A percentile compares a stretch with the other conserved stretches of the same genome.
phyloP scores from a whole-genome alignment of 768 basidiomycete genomes.

The Multifurca ochricompacta region DNA sequence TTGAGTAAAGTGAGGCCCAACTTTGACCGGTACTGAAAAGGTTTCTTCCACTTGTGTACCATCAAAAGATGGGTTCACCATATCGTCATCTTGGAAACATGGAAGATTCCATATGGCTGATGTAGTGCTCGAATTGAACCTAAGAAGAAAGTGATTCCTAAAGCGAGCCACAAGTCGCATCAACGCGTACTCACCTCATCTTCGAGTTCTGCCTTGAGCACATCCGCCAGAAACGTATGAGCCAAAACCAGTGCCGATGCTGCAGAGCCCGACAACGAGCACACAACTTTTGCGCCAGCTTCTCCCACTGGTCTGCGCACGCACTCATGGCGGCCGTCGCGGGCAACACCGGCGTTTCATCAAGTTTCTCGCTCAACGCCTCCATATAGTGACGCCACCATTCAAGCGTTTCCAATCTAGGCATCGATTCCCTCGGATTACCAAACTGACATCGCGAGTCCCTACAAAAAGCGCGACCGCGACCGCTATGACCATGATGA shows the following conservation, averaged over 20 bases:
- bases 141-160: background rate
- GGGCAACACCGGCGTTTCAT: background rate
- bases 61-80: too few relatives aligned
- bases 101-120: constrained; percentile 4
- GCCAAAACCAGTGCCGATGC: constrained; percentile 2
- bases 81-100: constrained; percentile 7
- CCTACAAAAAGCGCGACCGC: background rate
- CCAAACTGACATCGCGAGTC: constrained; percentile 5
- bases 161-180: background rate
- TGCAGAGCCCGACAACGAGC: constrained; percentile 3
- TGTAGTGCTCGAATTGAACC: constrained; percentile 6
- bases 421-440: background rate
- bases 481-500: background rate
- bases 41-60: background rate
- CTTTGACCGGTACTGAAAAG: background rate
- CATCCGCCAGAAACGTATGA: background rate
- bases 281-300: background rate
- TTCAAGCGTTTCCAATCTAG: background rate
- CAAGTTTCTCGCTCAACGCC: background rate
- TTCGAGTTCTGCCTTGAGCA: constrained; percentile 4
- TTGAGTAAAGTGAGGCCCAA: background rate
- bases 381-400: constrained; percentile 5
- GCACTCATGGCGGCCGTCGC: background rate
- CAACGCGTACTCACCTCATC: constrained; percentile 4
- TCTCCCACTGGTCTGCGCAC: background rate